A percentile compares a stretch with the other conserved stretches of the same genome.
Evolutionary conservation across 805 yeast genomes (phyloP).

Genomic region (Starmerella apis): DNA sequence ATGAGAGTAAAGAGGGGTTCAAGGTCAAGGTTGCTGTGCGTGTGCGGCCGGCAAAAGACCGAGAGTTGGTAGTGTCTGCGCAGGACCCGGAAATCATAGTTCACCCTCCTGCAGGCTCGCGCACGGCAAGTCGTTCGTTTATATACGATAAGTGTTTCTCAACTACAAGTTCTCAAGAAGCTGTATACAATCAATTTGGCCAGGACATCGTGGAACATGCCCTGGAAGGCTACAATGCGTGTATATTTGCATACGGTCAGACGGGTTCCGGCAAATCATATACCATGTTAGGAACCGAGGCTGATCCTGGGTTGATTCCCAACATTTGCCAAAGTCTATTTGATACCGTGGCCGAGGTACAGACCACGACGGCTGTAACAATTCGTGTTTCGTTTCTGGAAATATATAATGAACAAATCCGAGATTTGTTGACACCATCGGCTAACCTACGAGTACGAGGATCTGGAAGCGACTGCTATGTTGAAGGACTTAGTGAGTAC

Average conservation of each 20-base stretch:
- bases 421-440: slow-evolving; percentile 42
- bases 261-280: slow-evolving; percentile 78
- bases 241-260: slow-evolving; percentile 71
- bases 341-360: slow-evolving; percentile 33
- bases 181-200: slow-evolving; percentile 47
- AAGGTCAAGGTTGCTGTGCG: slow-evolving; percentile 36
- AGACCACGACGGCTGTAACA: slow-evolving; percentile 34
- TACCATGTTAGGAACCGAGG: slow-evolving; percentile 59
- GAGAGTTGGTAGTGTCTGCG: slow-evolving; percentile 22
- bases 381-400: slow-evolving; percentile 56
- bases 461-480: slow-evolving; percentile 59
- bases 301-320: slow-evolving; percentile 58
- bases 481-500: slow-evolving; percentile 53
- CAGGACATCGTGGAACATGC: slow-evolving; percentile 51
- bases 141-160: slow-evolving; percentile 45
- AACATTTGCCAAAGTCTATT: slow-evolving; percentile 46
- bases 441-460: slow-evolving; percentile 48
- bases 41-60: slow-evolving; percentile 29
- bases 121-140: slow-evolving; percentile 32
- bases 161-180: slow-evolving; percentile 37
- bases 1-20: slow-evolving; percentile 8
- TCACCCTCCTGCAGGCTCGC: slow-evolving; percentile 22
- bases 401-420: slow-evolving; percentile 66
- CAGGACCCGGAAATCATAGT: slow-evolving; percentile 20
- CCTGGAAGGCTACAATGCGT: slow-evolving; percentile 59